These are phyloP conservation scores for Lindgomyces ingoldianus DNA, from an alignment of 495 filamentous ascomycete species.

Conservation along the genomic window DNA sequence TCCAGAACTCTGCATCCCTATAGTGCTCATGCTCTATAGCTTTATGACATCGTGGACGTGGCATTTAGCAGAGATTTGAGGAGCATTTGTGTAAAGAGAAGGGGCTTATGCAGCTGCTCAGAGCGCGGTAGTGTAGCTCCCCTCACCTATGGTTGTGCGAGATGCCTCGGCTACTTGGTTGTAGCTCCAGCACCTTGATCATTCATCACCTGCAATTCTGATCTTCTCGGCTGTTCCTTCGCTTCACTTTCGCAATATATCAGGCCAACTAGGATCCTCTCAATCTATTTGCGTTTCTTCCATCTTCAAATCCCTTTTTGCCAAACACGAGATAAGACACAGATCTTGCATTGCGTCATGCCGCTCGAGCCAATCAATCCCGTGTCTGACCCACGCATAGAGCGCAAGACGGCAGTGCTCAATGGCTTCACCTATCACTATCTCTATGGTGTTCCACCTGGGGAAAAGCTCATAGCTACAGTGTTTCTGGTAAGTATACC, in stretches of 20 bases:
- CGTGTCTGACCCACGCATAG: slow-evolving; percentile 61
- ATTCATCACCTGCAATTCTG: neutral
- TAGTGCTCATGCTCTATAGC: neutral
- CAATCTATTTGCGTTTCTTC: slow-evolving; percentile 40
- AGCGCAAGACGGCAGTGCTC: slow-evolving; percentile 60
- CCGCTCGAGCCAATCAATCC: slow-evolving; percentile 61
- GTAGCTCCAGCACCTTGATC: neutral
- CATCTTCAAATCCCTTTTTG: slow-evolving; percentile 40
- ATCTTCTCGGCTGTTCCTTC: neutral
- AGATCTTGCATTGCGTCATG: slow-evolving; percentile 43
- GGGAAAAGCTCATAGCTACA: slow-evolving; percentile 57
- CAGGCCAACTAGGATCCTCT: neutral
- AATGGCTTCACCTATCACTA: slow-evolving; percentile 71
- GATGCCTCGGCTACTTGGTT: neutral
- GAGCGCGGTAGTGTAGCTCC: neutral
- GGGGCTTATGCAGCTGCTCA: neutral
- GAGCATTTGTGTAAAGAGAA: neutral
- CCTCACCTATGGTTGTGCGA: neutral
- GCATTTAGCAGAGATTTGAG: slow-evolving; percentile 9
- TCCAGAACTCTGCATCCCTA: too few relatives aligned
- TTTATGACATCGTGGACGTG: neutral
- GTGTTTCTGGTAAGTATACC: slow-evolving; percentile 60
- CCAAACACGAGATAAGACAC: slow-evolving; percentile 28
- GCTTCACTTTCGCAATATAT: slow-evolving; percentile 12
- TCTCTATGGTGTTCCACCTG: slow-evolving; percentile 61